Evolutionary conservation across 164 flowering plant species (phyloP).

Genomic region (Euptelea pleiosperma): DNA sequence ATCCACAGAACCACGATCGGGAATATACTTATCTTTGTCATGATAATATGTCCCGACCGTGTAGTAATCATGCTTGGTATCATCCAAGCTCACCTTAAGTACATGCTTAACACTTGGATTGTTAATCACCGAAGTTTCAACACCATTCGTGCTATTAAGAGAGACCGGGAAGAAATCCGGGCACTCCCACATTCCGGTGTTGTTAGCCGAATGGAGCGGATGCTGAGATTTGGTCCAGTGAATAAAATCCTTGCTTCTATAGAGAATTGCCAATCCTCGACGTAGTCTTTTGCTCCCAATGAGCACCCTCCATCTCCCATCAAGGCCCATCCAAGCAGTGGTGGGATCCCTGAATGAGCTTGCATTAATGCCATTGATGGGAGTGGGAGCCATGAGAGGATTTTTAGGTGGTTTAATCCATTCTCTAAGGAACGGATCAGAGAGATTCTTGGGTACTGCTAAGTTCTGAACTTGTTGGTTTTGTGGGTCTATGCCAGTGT

Average conservation of each 20-base stretch:
- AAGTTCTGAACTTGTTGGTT: slow-evolving; percentile 56
- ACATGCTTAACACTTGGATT: slow-evolving; percentile 42
- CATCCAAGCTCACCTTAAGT: slow-evolving; percentile 39
- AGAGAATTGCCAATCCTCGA: slow-evolving; percentile 49
- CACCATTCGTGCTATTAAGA: slow-evolving; percentile 19
- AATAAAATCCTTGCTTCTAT: slow-evolving; percentile 50
- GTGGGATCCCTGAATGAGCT: slow-evolving; percentile 75
- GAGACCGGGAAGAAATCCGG: slow-evolving; percentile 69
- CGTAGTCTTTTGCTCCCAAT: slow-evolving; percentile 43
- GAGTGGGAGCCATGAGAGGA: slow-evolving; percentile 51
- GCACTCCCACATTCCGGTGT: slow-evolving; percentile 79
- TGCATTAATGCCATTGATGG: slow-evolving; percentile 32
- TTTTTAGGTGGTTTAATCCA: slow-evolving; percentile 56
- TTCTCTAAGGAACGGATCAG: slow-evolving; percentile 56
- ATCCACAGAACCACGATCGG: slow-evolving; percentile 24
- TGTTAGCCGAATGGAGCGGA: slow-evolving; percentile 36
- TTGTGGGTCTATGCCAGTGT: slow-evolving; percentile 49
- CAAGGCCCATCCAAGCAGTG: slow-evolving; percentile 62
- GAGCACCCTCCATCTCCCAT: slow-evolving; percentile 50
- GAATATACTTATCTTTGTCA: slow-evolving; percentile 24
- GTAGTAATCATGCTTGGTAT: slow-evolving; percentile 32
- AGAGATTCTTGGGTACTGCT: slow-evolving; percentile 51
- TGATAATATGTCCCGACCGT: slow-evolving; percentile 36
- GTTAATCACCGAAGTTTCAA: slow-evolving; percentile 41
- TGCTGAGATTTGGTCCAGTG: slow-evolving; percentile 37